Base-by-base conservation (phyloP, 768 basidiomycete species). In the Macrolepiota albuminosa region DNA sequence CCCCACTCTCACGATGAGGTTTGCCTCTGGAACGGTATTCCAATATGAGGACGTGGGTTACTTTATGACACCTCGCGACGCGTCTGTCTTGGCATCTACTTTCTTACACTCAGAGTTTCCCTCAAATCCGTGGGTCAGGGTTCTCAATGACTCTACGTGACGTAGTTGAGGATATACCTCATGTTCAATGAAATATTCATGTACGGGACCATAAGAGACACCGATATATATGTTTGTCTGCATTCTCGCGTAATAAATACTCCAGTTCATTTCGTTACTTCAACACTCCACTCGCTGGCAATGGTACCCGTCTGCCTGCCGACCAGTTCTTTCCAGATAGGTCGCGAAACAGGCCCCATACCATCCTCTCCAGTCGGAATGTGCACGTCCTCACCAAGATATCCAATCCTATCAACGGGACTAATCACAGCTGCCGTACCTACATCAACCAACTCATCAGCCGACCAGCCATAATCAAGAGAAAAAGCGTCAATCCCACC, bases 381-480 rank as follows among this genome's bases (percentile, higher is more conserved):
- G 33, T 70, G 71, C 46, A 91, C 75, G 57, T 87, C 86, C 66
- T 81, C 75, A 21, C 84, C 86, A 36, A 84, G 75, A 69, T 85
- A 91, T 16, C 91, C 93, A 66, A 95, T 88, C 55, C 79, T 82
- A 62, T 87, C 80, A 0, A 89, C 82, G 3, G 88, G 82, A 33
- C 81, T 86, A 56, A 94, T 86, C 58, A 93, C 83, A 36, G 84
- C 91, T 7, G 91, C 93, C 0, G 89, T 91, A 43, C 90, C 92
- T 65, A 56, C 21, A 33, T 58, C 24, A 10, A 48, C 45, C 39
- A 24, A 16, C 14, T 16, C 18, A 29, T 48, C 53, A 60, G 21
- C 37, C 46, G 39, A 29, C 18, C 18, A 2, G 3, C 1, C 1
- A 6, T 21, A 16, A 33, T 5, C 0, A 18, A 59, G 40, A 53